A percentile compares a stretch with the other conserved stretches of the same genome.
phyloP scores from a whole-genome alignment of 192 early-diverging fungal species.

The Gryganskiella cystojenkinii region DNA sequence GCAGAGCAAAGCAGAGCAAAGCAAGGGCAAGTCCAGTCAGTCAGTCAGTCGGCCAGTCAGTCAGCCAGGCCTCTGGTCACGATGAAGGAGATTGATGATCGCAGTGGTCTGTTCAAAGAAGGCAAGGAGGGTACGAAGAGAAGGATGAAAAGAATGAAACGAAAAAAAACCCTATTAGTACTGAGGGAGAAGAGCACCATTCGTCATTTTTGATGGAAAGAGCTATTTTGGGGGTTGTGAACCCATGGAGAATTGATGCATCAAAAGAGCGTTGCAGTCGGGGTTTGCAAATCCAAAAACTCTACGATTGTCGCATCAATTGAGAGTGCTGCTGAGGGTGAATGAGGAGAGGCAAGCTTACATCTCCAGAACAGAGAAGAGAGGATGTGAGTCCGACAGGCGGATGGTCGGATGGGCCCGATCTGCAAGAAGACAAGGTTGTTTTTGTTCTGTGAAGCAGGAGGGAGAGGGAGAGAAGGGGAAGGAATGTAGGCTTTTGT shows the following conservation, averaged over 20 bases:
- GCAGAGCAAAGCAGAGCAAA: neutral
- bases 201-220: too few species aligned
- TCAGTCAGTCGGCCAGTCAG: too few species aligned
- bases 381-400: neutral
- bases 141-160: neutral
- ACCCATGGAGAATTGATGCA: neutral
- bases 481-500: neutral
- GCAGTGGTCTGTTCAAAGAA: neutral
- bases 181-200: too few species aligned
- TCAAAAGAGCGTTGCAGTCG: neutral
- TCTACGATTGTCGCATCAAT: neutral
- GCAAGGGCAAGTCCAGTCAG: neutral
- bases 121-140: neutral
- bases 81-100: too few species aligned
- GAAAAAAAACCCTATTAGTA: too few species aligned
- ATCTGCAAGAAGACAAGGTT: neutral
- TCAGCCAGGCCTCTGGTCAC: too few species aligned
- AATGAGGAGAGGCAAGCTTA: neutral
- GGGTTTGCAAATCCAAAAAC: neutral
- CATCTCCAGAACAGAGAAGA: neutral
- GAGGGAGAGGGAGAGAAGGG: neutral
- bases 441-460: neutral
- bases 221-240: neutral
- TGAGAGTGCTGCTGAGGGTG: neutral
- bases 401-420: neutral